Evolutionary conservation across 495 filamentous ascomycete species (phyloP).

Genomic region (Bathelium albidoporum): DNA sequence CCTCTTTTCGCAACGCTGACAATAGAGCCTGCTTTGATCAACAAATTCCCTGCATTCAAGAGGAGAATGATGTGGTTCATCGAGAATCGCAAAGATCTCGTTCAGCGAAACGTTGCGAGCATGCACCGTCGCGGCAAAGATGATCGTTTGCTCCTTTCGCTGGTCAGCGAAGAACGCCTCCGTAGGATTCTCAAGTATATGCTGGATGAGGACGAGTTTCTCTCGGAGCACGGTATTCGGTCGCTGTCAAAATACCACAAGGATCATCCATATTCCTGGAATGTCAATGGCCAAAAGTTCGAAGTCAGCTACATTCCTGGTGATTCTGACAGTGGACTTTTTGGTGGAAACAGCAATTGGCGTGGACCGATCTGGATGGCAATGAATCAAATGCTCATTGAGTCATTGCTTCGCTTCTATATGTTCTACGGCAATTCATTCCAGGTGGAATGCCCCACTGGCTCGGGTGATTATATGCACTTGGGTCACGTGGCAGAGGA

Average conservation of each 20-base stretch:
- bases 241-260: constrained; percentile 91
- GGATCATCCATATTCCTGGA: constrained; percentile 85
- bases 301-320: constrained; percentile 83
- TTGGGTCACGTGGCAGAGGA: constrained; percentile 93
- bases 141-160: constrained; percentile 69
- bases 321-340: constrained; percentile 86
- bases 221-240: constrained; percentile 80
- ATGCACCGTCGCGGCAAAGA: constrained; percentile 82
- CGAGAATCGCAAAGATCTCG: constrained; percentile 70
- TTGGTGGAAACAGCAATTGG: constrained; percentile 98
- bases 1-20: constrained; percentile 87
- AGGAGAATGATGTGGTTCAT: constrained; percentile 88
- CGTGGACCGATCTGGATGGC: constrained; percentile 88
- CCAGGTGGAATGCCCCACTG: constrained; percentile 86
- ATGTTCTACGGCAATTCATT: constrained; percentile 87
- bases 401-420: constrained; percentile 84
- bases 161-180: constrained; percentile 82
- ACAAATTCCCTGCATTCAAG: constrained; percentile 89
- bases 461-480: constrained; percentile 92
- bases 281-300: constrained; percentile 86
- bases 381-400: constrained; percentile 90
- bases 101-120: constrained; percentile 84
- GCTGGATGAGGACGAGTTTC: constrained; percentile 89
- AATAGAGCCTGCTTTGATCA: constrained; percentile 84
- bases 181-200: constrained; percentile 78